Conservation (phyloP, 176 grass and related monocot genomes). For the Tuctoria greenei region DNA sequence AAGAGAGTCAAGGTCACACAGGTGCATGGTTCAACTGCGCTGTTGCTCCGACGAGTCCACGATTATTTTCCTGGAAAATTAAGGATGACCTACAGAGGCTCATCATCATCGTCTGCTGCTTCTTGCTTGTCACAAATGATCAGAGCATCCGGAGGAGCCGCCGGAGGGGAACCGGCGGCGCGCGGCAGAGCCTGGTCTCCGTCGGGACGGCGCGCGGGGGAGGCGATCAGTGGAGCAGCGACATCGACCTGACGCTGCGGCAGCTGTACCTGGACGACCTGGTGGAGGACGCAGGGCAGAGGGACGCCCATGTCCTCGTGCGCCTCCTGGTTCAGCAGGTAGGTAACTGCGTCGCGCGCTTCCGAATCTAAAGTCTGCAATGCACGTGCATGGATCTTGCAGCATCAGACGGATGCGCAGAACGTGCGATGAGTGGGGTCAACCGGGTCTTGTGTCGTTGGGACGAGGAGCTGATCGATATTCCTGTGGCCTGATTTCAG, state of each 20-base stretch:
- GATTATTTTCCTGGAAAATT: no score
- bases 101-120: neutral
- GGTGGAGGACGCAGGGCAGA: slow-evolving; percentile 53
- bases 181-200: slow-evolving; percentile 50
- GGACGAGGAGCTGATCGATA: neutral
- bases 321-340: slow-evolving; percentile 68
- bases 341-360: slow-evolving; percentile 31
- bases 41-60: neutral
- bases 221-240: slow-evolving; percentile 58
- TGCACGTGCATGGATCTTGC: neutral
- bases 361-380: neutral
- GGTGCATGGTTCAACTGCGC: neutral
- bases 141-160: slow-evolving; percentile 33
- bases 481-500: slow-evolving; percentile 34
- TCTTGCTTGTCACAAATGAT: neutral
- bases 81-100: neutral
- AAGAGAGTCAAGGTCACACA: slow-evolving; percentile 23
- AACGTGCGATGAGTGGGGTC: neutral
- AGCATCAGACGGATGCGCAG: neutral
- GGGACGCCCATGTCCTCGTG: slow-evolving; percentile 57
- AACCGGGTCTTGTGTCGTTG: neutral
- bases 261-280: slow-evolving; percentile 61
- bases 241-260: slow-evolving; percentile 63
- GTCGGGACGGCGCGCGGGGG: slow-evolving; percentile 42
- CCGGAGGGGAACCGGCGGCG: slow-evolving; percentile 15